Percentiles rank a stretch among this genome's conserved stretches.
phyloP scores from a whole-genome alignment of 768 basidiomycete species.

The Tephrocybe rancida region DNA sequence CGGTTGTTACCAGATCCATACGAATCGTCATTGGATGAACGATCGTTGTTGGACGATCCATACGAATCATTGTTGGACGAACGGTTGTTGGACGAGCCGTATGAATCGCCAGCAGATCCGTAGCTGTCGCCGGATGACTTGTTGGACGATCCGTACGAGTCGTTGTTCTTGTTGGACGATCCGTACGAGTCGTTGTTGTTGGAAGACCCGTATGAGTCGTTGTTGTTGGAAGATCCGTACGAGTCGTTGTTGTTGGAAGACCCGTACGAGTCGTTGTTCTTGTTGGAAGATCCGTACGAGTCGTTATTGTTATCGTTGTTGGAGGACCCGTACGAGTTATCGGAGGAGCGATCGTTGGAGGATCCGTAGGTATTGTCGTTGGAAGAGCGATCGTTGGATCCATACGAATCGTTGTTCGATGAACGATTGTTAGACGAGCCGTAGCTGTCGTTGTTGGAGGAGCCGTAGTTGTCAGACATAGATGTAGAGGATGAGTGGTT shows the following conservation, averaged over 20 bases:
- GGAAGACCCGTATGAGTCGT: conserved; percentile 21
- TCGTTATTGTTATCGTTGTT: conserved; percentile 25
- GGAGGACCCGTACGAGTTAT: conserved; percentile 20
- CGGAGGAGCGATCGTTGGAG: conserved; percentile 22
- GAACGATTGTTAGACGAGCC: too few relatives aligned
- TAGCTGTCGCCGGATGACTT: conserved; percentile 20
- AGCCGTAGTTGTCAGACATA: too few relatives aligned
- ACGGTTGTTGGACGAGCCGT: conserved; percentile 17
- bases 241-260: conserved; percentile 19
- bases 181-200: conserved; percentile 23
- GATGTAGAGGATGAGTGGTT: too few relatives aligned
- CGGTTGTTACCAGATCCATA: conserved; percentile 23
- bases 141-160: conserved; percentile 29
- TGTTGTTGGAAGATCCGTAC: conserved; percentile 21
- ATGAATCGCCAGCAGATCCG: conserved; percentile 22
- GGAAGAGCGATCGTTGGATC: too few relatives aligned
- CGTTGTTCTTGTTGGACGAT: conserved; percentile 18
- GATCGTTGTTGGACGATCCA: conserved; percentile 26
- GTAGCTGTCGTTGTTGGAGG: too few relatives aligned
- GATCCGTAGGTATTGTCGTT: too few relatives aligned
- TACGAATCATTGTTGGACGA: conserved; percentile 22
- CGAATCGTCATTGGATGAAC: conserved; percentile 12
- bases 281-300: conserved; percentile 22
- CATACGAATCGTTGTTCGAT: too few relatives aligned
- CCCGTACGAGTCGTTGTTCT: conserved; percentile 20